Conservation (phyloP, 306 rosid genomes). For the Betula pendula region DNA sequence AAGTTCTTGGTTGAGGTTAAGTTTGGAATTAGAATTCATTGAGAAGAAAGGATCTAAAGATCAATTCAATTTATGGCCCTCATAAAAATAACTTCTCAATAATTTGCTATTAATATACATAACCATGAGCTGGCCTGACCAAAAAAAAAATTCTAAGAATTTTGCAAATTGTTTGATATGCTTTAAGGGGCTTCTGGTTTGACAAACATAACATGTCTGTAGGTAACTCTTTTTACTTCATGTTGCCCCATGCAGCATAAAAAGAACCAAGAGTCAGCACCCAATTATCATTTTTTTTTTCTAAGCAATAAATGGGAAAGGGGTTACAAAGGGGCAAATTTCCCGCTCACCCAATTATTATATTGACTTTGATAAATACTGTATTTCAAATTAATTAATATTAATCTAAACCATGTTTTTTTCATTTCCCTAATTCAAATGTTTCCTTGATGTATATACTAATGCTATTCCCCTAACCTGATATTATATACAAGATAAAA, state of each 20-base stretch:
- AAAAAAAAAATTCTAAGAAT: background rate
- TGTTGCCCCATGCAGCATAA: background rate
- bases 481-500: conserved; percentile 54
- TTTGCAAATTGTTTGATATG: background rate
- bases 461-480: conserved; percentile 29
- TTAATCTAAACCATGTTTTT: conserved; percentile 25
- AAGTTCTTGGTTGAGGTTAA: background rate
- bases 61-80: background rate
- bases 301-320: too few species aligned
- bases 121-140: too few species aligned
- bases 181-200: background rate
- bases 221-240: background rate
- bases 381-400: conserved; percentile 5
- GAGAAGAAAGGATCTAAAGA: background rate
- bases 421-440: conserved; percentile 17
- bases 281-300: too few species aligned
- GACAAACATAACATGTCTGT: background rate
- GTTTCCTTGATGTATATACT: conserved; percentile 24
- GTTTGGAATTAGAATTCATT: background rate
- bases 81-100: background rate
- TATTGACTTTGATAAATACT: conserved; percentile 9
- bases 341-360: background rate
- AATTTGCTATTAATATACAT: background rate
- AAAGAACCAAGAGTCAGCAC: too few species aligned
- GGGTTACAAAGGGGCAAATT: too few species aligned